These are phyloP conservation scores for Schoenoplectus tabernaemontani DNA, from an alignment of 202 grass and related monocot species.

Conservation along the genomic window DNA sequence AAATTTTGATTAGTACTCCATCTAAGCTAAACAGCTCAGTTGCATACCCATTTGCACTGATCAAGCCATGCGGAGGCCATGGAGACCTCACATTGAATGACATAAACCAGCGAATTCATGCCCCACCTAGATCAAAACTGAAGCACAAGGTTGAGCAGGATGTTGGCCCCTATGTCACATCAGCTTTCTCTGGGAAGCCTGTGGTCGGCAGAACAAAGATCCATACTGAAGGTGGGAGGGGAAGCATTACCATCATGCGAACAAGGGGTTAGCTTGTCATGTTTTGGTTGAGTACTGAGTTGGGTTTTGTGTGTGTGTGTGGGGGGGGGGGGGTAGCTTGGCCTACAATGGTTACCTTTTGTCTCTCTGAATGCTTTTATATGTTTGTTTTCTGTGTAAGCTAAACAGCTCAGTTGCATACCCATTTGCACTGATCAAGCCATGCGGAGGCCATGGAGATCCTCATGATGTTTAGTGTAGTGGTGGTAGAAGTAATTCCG, in stretches of 20 bases:
- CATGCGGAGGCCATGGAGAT: no score
- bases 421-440: no score
- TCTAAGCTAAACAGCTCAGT: constrained; percentile 46
- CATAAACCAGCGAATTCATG: constrained; percentile 66
- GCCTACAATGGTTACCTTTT: not conserved
- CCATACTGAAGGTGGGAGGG: constrained; percentile 69
- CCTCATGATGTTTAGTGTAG: not conserved
- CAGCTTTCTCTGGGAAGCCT: constrained; percentile 76
- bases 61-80: constrained; percentile 62
- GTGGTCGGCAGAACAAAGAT: constrained; percentile 83
- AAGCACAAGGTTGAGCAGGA: constrained; percentile 50
- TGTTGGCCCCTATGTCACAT: constrained; percentile 28
- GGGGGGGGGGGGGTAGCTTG: not conserved
- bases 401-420: no score
- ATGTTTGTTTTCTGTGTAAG: not conserved
- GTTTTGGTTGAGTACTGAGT: not conserved
- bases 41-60: constrained; percentile 74
- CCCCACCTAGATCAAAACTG: constrained; percentile 52
- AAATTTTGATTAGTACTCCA: constrained; percentile 38
- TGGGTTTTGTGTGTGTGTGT: not conserved
- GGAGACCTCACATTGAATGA: constrained; percentile 60
- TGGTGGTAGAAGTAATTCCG: not conserved
- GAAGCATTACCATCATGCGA: constrained; percentile 82
- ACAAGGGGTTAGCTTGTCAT: constrained; percentile 45
- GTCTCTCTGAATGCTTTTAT: not conserved